Base-by-base conservation (phyloP, 352 stramenopile genomes). In the Thalassiosira hispida region DNA sequence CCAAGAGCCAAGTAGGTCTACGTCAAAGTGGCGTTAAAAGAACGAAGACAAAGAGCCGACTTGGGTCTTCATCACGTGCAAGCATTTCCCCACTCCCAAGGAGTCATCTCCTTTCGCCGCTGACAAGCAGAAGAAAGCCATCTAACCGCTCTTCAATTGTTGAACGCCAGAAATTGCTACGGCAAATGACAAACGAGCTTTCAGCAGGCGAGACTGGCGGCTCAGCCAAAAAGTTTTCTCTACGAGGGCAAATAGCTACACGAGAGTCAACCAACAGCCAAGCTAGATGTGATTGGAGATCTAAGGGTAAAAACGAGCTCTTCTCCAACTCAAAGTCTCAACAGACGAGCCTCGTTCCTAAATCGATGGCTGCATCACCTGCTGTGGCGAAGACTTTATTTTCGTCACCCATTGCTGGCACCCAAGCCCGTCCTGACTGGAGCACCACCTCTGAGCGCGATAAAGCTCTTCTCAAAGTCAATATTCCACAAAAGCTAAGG, bases 401-500 rank as follows among this genome's bases (percentile, higher is more conserved):
- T 67, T 75, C 69, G 25, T 84, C 77, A 33, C 77, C 77, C 11
- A 25, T 69, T 55, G 55, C 63, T 35, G 46, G 47, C 4, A 25
- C 44, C 16, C 71, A 60, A 59, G 56, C 68, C 0, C 67, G 75
- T 25, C 31, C 42, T 20, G 56, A 72, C 20, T 83, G 75, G 75
- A 75, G 44, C 18, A 62, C 55, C 29, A 69, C 20, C 9, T 65
- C 57, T 22, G 61, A 68, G n/a, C 18, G 33, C 12, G 18, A 64
- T 9, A 63, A 51, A 57, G 25, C 69, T 16, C 52, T 52, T 16
- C 64, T 84, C 12, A 59, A 80, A 49, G 40, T 84, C 11, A 66
- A 72, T 18, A 59, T 85, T 46, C 84, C 85, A 47, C 47, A 55
- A 61, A 81, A 85, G 12, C 46, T 93, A 20, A 81, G 83, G 42